These are phyloP conservation scores for Macadamia integrifolia DNA, from an alignment of 164 flowering plant genomes.

Conservation along the genomic window DNA sequence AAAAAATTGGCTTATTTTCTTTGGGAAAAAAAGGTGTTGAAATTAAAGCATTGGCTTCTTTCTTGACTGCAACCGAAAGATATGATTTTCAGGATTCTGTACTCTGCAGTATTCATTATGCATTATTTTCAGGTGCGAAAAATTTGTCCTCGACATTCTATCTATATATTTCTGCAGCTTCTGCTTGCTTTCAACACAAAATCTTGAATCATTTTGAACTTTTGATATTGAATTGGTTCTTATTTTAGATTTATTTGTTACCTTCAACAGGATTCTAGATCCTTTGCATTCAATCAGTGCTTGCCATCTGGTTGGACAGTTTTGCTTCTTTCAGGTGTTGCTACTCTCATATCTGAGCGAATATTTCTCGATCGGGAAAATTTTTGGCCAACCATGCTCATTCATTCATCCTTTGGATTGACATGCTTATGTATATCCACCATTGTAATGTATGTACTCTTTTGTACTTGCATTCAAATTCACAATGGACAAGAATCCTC, in stretches of 20 bases:
- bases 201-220: not conserved
- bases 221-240: constrained; percentile 1
- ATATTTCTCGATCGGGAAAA: constrained; percentile 55
- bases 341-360: constrained; percentile 58
- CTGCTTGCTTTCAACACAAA: not conserved
- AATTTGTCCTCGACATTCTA: not conserved
- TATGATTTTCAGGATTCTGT: constrained; percentile 74
- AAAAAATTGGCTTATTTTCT: too few species aligned
- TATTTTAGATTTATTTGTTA: not conserved
- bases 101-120: constrained; percentile 77
- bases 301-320: constrained; percentile 72
- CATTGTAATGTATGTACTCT: constrained; percentile 53
- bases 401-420: constrained; percentile 65
- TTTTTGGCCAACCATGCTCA: constrained; percentile 63
- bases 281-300: constrained; percentile 60
- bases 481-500: not conserved
- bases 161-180: not conserved
- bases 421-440: constrained; percentile 59
- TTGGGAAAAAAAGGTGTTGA: too few species aligned
- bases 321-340: constrained; percentile 53
- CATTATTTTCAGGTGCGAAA: constrained; percentile 61
- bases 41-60: constrained; percentile 7
- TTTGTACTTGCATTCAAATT: not conserved
- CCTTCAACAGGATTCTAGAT: constrained; percentile 47
- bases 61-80: constrained; percentile 51